Percentiles rank a stretch among this genome's conserved stretches.
These are phyloP conservation scores for Mariannaea elegans DNA, from an alignment of 2,329 filamentous ascomycete species.

Conservation along the genomic window DNA sequence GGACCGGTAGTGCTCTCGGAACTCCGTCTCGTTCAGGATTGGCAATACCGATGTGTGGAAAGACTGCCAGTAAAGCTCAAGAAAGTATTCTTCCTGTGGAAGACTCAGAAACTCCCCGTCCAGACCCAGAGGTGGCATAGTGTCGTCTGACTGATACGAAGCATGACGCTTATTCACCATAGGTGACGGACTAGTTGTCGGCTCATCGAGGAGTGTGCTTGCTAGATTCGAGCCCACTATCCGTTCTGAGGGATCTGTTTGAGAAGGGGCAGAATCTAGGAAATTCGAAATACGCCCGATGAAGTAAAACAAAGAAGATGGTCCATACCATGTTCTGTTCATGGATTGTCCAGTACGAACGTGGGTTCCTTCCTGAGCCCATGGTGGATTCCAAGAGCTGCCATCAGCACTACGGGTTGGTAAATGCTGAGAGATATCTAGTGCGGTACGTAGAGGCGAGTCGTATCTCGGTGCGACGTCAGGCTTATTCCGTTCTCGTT, in stretches of 20 bases:
- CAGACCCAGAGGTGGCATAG: not conserved
- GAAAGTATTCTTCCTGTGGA: slow-evolving; percentile 56
- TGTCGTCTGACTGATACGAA: not conserved
- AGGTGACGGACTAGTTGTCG: not conserved
- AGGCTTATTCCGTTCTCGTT: not conserved
- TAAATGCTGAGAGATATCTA: too few relatives aligned
- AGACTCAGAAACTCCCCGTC: slow-evolving; percentile 39
- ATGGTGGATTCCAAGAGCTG: not conserved
- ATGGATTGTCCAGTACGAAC: slow-evolving; percentile 5
- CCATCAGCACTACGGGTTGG: not conserved
- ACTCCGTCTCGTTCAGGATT: slow-evolving; percentile 28
- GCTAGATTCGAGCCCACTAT: slow-evolving; percentile 4
- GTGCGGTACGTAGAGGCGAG: too few relatives aligned
- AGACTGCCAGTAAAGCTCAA: slow-evolving; percentile 56
- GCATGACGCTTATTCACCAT: not conserved
- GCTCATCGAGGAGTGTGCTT: slow-evolving; percentile 13
- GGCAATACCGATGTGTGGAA: slow-evolving; percentile 49
- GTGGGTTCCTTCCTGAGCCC: slow-evolving; percentile 6
- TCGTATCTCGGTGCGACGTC: not conserved
- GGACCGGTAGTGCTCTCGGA: not conserved
- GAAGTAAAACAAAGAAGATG: slow-evolving; percentile 21
- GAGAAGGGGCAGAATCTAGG: not conserved
- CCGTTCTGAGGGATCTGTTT: not conserved
- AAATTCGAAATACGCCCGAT: slow-evolving; percentile 4
- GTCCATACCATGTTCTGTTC: slow-evolving; percentile 20